phyloP scores from a whole-genome alignment of 257 asterid species.

The Prunella vulgaris region DNA sequence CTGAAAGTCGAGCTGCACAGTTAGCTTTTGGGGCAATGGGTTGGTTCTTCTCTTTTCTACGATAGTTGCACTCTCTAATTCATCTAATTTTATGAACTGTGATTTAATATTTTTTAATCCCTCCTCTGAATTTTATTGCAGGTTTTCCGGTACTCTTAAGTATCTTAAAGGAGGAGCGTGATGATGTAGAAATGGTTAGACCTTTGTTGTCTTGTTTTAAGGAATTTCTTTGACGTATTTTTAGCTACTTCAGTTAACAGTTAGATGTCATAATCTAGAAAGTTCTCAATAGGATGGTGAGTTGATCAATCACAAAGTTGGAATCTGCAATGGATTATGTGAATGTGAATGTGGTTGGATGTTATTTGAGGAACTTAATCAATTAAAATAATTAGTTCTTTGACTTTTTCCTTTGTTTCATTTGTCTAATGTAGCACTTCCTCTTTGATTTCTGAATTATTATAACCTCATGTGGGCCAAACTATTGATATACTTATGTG shows the following conservation, averaged over 20 bases:
- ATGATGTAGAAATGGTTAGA: conserved; percentile 91
- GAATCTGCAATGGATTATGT: too few relatives aligned
- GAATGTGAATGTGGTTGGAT: too few relatives aligned
- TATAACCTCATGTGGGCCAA: neutral
- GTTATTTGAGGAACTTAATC: too few relatives aligned
- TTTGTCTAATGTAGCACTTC: neutral
- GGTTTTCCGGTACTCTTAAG: conserved; percentile 83
- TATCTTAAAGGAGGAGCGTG: conserved; percentile 91
- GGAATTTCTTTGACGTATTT: neutral
- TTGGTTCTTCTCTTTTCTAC: conserved; percentile 37
- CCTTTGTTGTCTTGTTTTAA: conserved; percentile 20
- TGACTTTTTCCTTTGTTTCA: neutral
- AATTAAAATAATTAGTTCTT: neutral
- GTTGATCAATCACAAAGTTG: neutral
- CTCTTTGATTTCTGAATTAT: neutral
- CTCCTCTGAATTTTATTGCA: conserved; percentile 29
- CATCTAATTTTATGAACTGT: conserved; percentile 9
- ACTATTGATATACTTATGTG: neutral
- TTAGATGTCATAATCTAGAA: conserved; percentile 4
- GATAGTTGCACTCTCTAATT: conserved; percentile 9
- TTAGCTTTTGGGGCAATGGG: conserved; percentile 99
- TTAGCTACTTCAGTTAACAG: neutral
- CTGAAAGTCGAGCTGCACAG: conserved; percentile 81
- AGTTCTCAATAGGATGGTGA: neutral
- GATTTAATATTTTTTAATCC: conserved; percentile 20